A percentile compares a stretch with the other conserved stretches of the same genome.
These are phyloP conservation scores for Apiospora aurea DNA, from an alignment of 2,329 filamentous ascomycete genomes.

Conservation along the genomic window DNA sequence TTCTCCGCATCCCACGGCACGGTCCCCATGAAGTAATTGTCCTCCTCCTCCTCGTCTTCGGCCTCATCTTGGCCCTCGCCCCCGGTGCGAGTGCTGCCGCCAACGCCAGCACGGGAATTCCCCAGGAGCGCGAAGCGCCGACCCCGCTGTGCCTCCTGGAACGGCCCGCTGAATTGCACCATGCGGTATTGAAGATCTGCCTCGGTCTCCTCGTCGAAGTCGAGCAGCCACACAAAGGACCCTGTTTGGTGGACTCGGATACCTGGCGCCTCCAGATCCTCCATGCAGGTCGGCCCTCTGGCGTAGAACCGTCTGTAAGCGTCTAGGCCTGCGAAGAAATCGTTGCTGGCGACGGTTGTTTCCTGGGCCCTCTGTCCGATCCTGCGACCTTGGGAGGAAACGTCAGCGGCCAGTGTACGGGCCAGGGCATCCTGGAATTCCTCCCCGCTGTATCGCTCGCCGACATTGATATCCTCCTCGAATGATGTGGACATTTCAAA, in stretches of 20 bases:
- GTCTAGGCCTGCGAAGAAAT: neutral
- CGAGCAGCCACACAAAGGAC: neutral
- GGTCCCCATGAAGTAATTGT: neutral
- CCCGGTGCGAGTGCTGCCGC: no score
- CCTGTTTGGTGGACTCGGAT: neutral
- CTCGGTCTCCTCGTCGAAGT: neutral
- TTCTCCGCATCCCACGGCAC: neutral
- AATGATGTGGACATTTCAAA: neutral
- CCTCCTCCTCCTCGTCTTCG: neutral
- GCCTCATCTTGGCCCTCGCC: neutral
- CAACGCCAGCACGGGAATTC: no score
- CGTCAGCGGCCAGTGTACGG: neutral
- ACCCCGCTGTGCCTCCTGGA: neutral
- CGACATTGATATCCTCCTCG: neutral
- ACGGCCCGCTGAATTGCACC: neutral
- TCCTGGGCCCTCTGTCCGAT: neutral
- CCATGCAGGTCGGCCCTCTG: neutral
- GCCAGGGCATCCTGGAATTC: neutral
- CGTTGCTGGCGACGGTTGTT: no score
- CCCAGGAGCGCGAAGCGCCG: neutral
- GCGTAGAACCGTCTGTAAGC: neutral
- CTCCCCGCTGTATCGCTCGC: neutral
- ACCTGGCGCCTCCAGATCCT: neutral
- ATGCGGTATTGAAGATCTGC: neutral
- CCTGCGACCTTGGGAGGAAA: neutral